These are phyloP conservation scores for Aspergillus nidulans DNA, from an alignment of 495 filamentous ascomycete species.

Conservation along the genomic window DNA sequence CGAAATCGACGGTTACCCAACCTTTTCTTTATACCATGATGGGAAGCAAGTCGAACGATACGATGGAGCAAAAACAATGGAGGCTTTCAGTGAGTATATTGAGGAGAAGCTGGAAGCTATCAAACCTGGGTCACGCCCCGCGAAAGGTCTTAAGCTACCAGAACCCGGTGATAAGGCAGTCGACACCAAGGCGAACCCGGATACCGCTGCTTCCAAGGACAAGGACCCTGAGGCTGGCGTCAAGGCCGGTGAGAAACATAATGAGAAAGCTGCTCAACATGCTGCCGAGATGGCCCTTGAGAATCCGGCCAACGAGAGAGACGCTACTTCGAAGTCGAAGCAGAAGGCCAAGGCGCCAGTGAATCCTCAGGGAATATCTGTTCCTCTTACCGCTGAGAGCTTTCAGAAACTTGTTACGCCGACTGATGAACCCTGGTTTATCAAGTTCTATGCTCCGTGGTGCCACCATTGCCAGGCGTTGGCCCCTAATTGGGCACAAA, in stretches of 20 bases:
- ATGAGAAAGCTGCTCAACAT: conserved; percentile 36
- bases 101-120: conserved; percentile 74
- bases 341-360: conserved; percentile 46
- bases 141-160: conserved; percentile 56
- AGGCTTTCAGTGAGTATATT: conserved; percentile 58
- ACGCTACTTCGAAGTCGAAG: conserved; percentile 23
- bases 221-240: conserved; percentile 42
- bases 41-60: conserved; percentile 61
- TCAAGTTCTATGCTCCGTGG: conserved; percentile 99
- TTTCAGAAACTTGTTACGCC: conserved; percentile 84
- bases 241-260: conserved; percentile 44
- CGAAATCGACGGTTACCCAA: conserved; percentile 63
- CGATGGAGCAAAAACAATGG: conserved; percentile 58
- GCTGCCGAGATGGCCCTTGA: conserved; percentile 27
- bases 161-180: conserved; percentile 49
- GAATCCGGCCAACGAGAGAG: conserved; percentile 29
- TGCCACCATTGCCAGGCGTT: conserved; percentile 92
- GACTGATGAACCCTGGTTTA: conserved; percentile 90
- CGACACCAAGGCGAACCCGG: conserved; percentile 46
- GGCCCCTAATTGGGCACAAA: conserved; percentile 82
- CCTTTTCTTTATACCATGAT: conserved; percentile 76
- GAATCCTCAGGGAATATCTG: conserved; percentile 70
- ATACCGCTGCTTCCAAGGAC: conserved; percentile 44
- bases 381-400: conserved; percentile 72
- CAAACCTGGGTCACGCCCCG: conserved; percentile 72